These are phyloP conservation scores for Chaetoceros muelleri DNA, from an alignment of 108 stramenopile genomes.

Conservation along the genomic window DNA sequence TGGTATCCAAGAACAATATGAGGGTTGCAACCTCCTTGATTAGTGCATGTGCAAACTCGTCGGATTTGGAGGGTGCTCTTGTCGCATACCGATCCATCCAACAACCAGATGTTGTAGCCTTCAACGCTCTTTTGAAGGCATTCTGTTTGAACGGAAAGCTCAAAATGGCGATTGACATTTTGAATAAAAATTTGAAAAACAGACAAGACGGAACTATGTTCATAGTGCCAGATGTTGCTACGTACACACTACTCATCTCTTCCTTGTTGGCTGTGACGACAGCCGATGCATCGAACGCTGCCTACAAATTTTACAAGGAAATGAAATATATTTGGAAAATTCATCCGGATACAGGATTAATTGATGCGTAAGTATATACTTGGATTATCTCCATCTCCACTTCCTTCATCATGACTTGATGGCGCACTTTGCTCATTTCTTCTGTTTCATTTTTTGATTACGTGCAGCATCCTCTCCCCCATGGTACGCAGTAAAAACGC, in stretches of 20 bases:
- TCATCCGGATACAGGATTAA: conserved; percentile 47
- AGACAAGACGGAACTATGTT: neutral
- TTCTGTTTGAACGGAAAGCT: conserved; percentile 39
- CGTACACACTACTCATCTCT: conserved; percentile 60
- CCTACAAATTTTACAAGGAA: conserved; percentile 40
- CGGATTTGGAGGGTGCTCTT: conserved; percentile 41
- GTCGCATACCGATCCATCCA: conserved; percentile 30
- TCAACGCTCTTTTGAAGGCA: conserved; percentile 68
- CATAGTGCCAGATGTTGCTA: conserved; percentile 55
- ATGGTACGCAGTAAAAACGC: conserved; percentile 30
- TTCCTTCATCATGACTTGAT: no score
- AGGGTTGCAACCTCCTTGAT: conserved; percentile 57
- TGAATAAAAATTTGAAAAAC: conserved; percentile 2
- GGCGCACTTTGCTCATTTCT: neutral
- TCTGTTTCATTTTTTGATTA: neutral
- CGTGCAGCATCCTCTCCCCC: conserved; percentile 40
- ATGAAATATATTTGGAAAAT: conserved; percentile 52
- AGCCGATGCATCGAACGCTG: conserved; percentile 26
- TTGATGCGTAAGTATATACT: conserved; percentile 58
- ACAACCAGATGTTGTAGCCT: conserved; percentile 51
- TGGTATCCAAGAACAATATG: conserved; percentile 25
- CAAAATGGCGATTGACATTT: conserved; percentile 39
- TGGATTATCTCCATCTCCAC: no score
- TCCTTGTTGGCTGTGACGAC: conserved; percentile 38
- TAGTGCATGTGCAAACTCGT: conserved; percentile 36